Evolutionary conservation across 768 basidiomycete species (phyloP).

Genomic region (Panellus pusillus): DNA sequence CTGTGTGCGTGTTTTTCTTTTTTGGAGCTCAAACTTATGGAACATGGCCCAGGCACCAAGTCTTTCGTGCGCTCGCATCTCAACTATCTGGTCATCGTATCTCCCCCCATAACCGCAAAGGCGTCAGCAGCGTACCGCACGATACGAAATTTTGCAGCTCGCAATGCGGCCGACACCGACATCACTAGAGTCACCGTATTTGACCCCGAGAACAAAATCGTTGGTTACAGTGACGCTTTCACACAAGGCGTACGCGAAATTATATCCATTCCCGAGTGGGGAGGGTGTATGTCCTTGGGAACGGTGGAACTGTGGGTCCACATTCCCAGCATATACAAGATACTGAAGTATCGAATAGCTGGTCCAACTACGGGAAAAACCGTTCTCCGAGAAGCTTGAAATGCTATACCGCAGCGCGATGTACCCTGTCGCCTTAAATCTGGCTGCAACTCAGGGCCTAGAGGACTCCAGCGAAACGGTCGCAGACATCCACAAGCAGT

Average conservation of each 20-base stretch:
- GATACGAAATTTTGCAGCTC: constrained; percentile 69
- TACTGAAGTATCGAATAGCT: constrained; percentile 41
- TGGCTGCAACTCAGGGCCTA: constrained; percentile 79
- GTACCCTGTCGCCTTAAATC: constrained; percentile 77
- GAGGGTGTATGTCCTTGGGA: constrained; percentile 74
- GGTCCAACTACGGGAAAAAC: constrained; percentile 69
- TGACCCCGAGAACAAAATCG: constrained; percentile 89
- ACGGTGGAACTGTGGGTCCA: constrained; percentile 68
- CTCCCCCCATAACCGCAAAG: constrained; percentile 75
- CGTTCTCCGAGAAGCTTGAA: constrained; percentile 82
- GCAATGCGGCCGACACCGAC: constrained; percentile 51
- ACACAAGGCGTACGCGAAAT: constrained; percentile 82
- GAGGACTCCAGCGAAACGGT: constrained; percentile 58
- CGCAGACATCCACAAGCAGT: constrained; percentile 86
- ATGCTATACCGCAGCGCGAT: constrained; percentile 78
- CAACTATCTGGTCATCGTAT: constrained; percentile 89
- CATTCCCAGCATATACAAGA: neutral
- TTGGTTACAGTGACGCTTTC: constrained; percentile 82
- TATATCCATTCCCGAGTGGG: constrained; percentile 68
- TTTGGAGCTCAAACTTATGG: no score
- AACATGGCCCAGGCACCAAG: constrained; percentile 56
- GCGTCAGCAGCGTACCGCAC: constrained; percentile 69
- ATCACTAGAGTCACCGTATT: constrained; percentile 83
- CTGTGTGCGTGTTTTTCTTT: neutral
- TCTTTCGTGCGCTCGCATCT: constrained; percentile 71